Percentiles rank a stretch among this genome's conserved stretches.
Conservation (phyloP, 2,329 filamentous ascomycete genomes). For the Aspergillus fumigatus region DNA sequence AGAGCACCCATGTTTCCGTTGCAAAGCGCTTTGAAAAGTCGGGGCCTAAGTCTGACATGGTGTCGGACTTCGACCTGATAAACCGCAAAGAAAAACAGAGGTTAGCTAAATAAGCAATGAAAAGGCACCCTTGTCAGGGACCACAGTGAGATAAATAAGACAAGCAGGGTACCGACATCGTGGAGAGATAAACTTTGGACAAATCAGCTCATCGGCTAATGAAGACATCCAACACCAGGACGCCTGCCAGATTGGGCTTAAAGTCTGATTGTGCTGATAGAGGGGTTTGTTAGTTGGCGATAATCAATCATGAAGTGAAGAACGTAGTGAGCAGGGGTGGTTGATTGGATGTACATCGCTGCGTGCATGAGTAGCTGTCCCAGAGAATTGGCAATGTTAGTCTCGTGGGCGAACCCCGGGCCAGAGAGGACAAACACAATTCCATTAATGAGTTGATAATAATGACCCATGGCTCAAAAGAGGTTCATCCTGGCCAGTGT, state of each 20-base stretch:
- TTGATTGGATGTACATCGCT: background rate
- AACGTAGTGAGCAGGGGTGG: background rate
- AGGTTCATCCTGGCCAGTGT: background rate
- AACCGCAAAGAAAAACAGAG: constrained; percentile 3
- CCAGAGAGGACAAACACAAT: background rate
- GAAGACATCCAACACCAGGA: background rate
- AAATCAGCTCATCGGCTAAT: background rate
- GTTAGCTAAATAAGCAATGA: background rate
- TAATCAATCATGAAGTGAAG: background rate
- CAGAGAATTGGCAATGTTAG: background rate
- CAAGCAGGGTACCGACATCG: constrained; percentile 10
- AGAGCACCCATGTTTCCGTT: constrained; percentile 40
- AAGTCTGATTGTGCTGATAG: background rate
- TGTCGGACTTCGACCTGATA: constrained; percentile 17
- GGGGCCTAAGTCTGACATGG: constrained; percentile 26
- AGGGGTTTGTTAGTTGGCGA: background rate
- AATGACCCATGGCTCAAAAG: background rate
- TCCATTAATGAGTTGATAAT: background rate
- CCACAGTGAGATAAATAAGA: background rate
- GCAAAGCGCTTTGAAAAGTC: constrained; percentile 27
- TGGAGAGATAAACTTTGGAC: background rate
- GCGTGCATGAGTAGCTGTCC: background rate
- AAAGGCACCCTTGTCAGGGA: constrained; percentile 5
- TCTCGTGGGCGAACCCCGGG: background rate
- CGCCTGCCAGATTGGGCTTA: background rate